These are phyloP conservation scores for Zymoseptoria brevis DNA, from an alignment of 2,329 filamentous ascomycete species.

Conservation along the genomic window DNA sequence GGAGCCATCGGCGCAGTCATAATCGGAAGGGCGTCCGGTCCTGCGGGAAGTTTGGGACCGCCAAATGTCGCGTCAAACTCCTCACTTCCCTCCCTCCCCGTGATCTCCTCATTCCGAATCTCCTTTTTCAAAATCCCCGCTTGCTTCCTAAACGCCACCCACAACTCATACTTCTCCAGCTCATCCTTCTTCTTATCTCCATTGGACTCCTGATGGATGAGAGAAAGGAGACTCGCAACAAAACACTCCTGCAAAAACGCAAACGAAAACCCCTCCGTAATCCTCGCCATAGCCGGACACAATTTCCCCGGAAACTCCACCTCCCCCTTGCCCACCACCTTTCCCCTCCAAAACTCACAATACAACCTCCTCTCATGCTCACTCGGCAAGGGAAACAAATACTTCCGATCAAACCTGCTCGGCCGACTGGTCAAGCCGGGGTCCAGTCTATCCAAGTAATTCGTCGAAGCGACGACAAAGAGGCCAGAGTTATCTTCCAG, in stretches of 20 bases:
- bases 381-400: constrained; percentile 47
- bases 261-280: constrained; percentile 58
- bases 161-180: constrained; percentile 47
- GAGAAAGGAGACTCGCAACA: constrained; percentile 52
- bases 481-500: constrained; percentile 62
- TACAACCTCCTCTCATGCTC: constrained; percentile 52
- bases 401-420: constrained; percentile 59
- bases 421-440: constrained; percentile 56
- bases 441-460: constrained; percentile 54
- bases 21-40: no score
- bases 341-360: constrained; percentile 56
- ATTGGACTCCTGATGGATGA: constrained; percentile 38
- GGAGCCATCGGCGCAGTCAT: no score
- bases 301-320: constrained; percentile 54
- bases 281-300: constrained; percentile 49
- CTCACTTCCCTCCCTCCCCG: no score
- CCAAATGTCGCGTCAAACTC: no score
- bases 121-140: constrained; percentile 52
- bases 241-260: constrained; percentile 64
- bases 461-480: constrained; percentile 45
- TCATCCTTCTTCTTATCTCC: constrained; percentile 29
- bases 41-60: no score
- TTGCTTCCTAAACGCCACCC: constrained; percentile 56
- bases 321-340: constrained; percentile 46
- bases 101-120: no score